phyloP scores from a whole-genome alignment of 352 stramenopile species.

The Globisporangium apiculatum region DNA sequence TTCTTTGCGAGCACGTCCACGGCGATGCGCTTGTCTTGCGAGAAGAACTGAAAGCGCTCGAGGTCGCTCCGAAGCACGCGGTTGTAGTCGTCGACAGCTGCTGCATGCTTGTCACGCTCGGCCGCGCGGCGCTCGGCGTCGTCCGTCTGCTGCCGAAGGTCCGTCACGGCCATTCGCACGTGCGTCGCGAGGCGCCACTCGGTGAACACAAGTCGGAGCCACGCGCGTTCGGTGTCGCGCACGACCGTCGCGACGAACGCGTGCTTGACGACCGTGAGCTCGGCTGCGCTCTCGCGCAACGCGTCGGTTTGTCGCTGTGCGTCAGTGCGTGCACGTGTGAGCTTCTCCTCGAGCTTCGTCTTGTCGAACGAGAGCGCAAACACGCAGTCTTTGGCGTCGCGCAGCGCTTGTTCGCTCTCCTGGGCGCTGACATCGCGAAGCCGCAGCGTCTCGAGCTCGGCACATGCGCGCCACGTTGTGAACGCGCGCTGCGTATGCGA shows the following conservation, averaged over 20 bases:
- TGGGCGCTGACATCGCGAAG: conserved; percentile 18
- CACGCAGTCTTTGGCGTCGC: conserved; percentile 65
- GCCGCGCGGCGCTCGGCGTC: conserved; percentile 44
- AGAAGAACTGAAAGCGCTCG: conserved; percentile 75
- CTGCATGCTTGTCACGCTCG: conserved; percentile 56
- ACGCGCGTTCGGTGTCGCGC: conserved; percentile 35
- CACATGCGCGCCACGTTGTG: conserved; percentile 18
- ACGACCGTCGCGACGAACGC: conserved; percentile 46
- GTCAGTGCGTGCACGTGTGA: conserved; percentile 26
- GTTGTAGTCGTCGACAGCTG: conserved; percentile 66
- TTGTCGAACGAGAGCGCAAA: conserved; percentile 63
- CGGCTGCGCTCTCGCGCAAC: conserved; percentile 33
- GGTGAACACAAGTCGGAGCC: conserved; percentile 31
- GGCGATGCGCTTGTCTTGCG: conserved; percentile 65
- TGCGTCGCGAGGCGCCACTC: conserved; percentile 36
- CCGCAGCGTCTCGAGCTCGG: conserved; percentile 18
- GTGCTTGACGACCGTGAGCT: conserved; percentile 70
- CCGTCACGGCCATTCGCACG: conserved; percentile 27
- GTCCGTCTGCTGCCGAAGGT: conserved; percentile 43
- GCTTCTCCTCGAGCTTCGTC: conserved; percentile 50
- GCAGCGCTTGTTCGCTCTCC: conserved; percentile 24
- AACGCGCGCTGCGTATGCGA: conserved; percentile 15
- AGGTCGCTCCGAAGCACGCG: conserved; percentile 62
- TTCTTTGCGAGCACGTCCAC: conserved; percentile 77
- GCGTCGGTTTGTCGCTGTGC: conserved; percentile 27